phyloP scores from a whole-genome alignment of 148 eudicot species.

The Nepenthes gracilis region DNA sequence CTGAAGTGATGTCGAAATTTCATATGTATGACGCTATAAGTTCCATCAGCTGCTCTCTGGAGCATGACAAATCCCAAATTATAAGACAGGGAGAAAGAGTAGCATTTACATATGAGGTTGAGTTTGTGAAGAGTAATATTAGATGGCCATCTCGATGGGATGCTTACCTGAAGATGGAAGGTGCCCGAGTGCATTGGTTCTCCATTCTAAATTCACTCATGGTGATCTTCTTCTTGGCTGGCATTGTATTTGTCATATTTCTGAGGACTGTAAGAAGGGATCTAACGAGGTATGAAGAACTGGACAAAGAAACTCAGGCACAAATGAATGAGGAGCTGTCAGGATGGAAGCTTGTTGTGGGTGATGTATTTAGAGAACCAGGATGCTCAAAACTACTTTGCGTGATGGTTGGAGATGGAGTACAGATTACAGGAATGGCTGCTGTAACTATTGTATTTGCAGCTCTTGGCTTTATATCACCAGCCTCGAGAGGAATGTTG shows the following conservation, averaged over 20 bases:
- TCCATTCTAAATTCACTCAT: slow-evolving; percentile 16
- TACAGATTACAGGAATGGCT: slow-evolving; percentile 14
- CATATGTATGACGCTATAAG: slow-evolving; percentile 9
- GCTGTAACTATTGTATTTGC: slow-evolving; percentile 14
- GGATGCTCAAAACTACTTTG: slow-evolving; percentile 9
- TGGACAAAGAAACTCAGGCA: slow-evolving; percentile 18
- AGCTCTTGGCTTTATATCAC: slow-evolving; percentile 15
- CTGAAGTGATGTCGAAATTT: slow-evolving; percentile 11
- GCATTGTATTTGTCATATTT: slow-evolving; percentile 15
- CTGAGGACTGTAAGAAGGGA: slow-evolving; percentile 15
- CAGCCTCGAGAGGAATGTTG: slow-evolving; percentile 17
- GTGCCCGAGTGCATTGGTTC: slow-evolving; percentile 17
- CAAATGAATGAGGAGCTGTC: slow-evolving; percentile 18
- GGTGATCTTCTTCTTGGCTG: slow-evolving; percentile 16
- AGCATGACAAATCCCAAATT: slow-evolving; percentile 10
- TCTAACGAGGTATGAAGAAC: slow-evolving; percentile 13
- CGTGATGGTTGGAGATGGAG: slow-evolving; percentile 16
- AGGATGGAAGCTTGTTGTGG: slow-evolving; percentile 20
- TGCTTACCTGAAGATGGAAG: slow-evolving; percentile 16
- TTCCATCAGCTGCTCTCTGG: slow-evolving; percentile 8
- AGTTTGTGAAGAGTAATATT: slow-evolving; percentile 13
- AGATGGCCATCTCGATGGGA: slow-evolving; percentile 19
- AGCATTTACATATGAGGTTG: slow-evolving; percentile 17
- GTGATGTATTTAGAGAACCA: slow-evolving; percentile 15
- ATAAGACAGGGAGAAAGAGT: slow-evolving; percentile 9